Base-by-base conservation (phyloP, 208 protist genomes). In the Crithidia sp. region DNA sequence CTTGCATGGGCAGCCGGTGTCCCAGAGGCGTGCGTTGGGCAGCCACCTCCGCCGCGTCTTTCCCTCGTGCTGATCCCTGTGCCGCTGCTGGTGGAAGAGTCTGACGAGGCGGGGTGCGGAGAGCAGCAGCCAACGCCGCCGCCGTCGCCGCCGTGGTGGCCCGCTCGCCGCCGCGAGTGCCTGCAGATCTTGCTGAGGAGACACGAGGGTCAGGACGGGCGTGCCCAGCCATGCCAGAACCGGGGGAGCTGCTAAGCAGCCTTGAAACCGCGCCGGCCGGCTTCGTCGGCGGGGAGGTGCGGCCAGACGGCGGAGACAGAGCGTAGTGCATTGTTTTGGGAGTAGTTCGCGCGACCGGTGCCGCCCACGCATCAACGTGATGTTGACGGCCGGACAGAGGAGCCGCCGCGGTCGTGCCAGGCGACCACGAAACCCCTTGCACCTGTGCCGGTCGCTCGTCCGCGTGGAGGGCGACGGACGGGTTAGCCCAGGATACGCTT, bases 51-150 rank as follows among this genome's bases (percentile, higher is more conserved):
- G 45, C 61, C 5, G 10, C 39, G 28, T 55, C 61, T 17, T 19
- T 55, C 45, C 41, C 50, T 40, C 8, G 4, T 4, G 39, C 43
- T 9, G n/a, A 28, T 5, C 59, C 43, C 16, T 64, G 59, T 9
- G 41, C 13, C 12, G 57, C 47, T 5, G 13, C 3, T 45, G 56
- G 8, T 13, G 59, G 4, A 28, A 28, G 28, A 28, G 28, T 28
- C 28, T 28, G 64, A 17, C 64, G 64, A 37, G 52, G 64, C 4
- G 64, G 64, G 2, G 64, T 69, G n/a, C 64, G 64, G 52, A 69
- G 52, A 52, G 64, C 52, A 17, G 64, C 64, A 4, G 39, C 52
- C 3, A 69, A 14, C 0, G 64, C 64, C 5, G 61, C 61, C 7
- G 40, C 61, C 2, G 59, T 64, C 4, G 62, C 60, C 8, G 60